Evolutionary conservation across 2,329 filamentous ascomycete species (phyloP).

Genomic region (Exophiala lecanii-corni): DNA sequence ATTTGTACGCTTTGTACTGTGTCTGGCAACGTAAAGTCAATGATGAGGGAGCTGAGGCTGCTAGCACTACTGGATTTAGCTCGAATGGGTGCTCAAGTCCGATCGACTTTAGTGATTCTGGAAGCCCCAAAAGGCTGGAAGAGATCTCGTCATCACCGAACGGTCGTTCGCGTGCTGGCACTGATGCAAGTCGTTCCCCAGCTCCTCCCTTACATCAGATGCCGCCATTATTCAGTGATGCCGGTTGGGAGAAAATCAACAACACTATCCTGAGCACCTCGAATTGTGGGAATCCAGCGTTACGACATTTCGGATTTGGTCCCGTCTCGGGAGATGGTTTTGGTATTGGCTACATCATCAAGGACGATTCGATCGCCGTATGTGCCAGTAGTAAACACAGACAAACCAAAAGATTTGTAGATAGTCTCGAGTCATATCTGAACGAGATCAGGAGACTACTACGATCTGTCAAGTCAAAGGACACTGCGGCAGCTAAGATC

Average conservation of each 20-base stretch:
- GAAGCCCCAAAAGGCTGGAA: conserved; percentile 27
- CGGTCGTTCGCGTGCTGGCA: conserved; percentile 45
- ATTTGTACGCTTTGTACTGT: conserved; percentile 89
- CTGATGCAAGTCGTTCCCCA: conserved; percentile 34
- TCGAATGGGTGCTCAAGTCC: conserved; percentile 64
- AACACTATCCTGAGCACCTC: conserved; percentile 91
- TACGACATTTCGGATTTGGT: conserved; percentile 94
- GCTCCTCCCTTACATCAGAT: conserved; percentile 45
- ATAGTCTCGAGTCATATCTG: conserved; percentile 84
- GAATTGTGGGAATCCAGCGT: conserved; percentile 95
- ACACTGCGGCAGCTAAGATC: conserved; percentile 49
- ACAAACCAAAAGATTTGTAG: conserved; percentile 85
- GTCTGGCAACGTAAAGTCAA: conserved; percentile 90
- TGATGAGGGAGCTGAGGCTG: conserved; percentile 55
- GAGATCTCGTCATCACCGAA: conserved; percentile 31
- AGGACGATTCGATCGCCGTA: conserved; percentile 83
- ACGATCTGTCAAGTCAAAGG: conserved; percentile 57
- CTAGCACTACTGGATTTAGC: conserved; percentile 48
- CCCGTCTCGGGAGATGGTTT: conserved; percentile 92
- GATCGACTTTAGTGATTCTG: conserved; percentile 28
- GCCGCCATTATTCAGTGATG: conserved; percentile 78
- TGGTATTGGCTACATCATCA: conserved; percentile 98
- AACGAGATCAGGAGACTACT: conserved; percentile 84
- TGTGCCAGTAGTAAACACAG: conserved; percentile 91
- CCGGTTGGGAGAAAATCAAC: conserved; percentile 92